Evolutionary conservation across 2,329 filamentous ascomycete genomes (phyloP), one percentile per base, ranked within the genome.

Genomic region (Cercospora citrullina): DNA sequence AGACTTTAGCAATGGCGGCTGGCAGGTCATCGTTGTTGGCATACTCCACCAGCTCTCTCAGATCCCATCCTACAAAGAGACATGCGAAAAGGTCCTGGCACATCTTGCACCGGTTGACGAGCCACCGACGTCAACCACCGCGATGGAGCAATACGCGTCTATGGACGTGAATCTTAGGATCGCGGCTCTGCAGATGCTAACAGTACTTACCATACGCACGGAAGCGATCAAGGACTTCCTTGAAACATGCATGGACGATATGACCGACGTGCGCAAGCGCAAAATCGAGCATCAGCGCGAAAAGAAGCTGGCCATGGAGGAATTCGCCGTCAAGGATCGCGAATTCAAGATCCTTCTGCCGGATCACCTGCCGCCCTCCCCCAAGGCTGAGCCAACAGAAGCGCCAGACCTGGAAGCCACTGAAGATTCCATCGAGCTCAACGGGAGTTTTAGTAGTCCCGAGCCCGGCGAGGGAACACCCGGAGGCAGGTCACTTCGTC

Each of bases 231-330:
- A 94, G 63, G 90, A 88, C 16, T 96, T 96, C 77, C 91, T 99
- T 84, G 93, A 97, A 73, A 90, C 94, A 70, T 96, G 94, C 80
- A 93, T 91, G 71, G 92, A 94, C 76, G 91, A 93, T 64, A 97
- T 98, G 94, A 99, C 95, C 1, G 88, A 89, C 64, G 93, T 96
- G 76, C 90, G 95, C 60, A 99, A 99, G 80, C 91, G 96, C 77
- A 97, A 97, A 82, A 97, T 97, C 69, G 92, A 96, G 72, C 91
- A 89, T 80, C 94, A 98, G 80, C 88, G 93, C 72, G 88, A 91
- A 73, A 89, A 91, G 71, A 90, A 89, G 78, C 65, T 63, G 26
- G 71, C 70, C 2, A 71, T 74, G 64, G 75, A 93, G 78, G 90
- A 93, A 63, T 81, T 94, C 28, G 66, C 71, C 2, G 63, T 66